These are phyloP conservation scores for Blastocladiella emersonii DNA, from an alignment of 371 early-diverging fungal genomes.

Conservation along the genomic window DNA sequence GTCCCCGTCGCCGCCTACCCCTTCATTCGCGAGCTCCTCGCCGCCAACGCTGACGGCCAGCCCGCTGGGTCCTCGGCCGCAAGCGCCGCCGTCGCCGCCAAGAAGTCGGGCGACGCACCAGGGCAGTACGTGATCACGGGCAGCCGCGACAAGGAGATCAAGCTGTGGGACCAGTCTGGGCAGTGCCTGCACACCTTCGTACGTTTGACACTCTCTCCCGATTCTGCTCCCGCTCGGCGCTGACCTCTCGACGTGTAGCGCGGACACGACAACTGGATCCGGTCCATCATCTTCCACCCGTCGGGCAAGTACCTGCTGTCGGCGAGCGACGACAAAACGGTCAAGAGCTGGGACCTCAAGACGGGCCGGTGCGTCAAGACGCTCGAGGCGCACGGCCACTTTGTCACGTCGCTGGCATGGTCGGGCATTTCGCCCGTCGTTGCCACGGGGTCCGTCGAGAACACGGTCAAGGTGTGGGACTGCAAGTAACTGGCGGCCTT, in stretches of 20 bases:
- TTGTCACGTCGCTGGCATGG: slow-evolving; percentile 67
- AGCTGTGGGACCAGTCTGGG: slow-evolving; percentile 42
- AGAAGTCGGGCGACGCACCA: slow-evolving; percentile 24
- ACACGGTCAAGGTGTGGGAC: slow-evolving; percentile 55
- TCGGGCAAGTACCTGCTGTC: slow-evolving; percentile 62
- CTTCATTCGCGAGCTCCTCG: slow-evolving; percentile 46
- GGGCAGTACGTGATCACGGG: slow-evolving; percentile 66
- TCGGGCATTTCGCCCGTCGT: slow-evolving; percentile 23
- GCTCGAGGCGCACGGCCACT: slow-evolving; percentile 72
- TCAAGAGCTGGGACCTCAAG: slow-evolving; percentile 76
- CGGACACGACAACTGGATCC: slow-evolving; percentile 93
- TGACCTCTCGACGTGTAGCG: slow-evolving; percentile 31
- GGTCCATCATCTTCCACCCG: slow-evolving; percentile 66
- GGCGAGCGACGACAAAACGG: slow-evolving; percentile 72
- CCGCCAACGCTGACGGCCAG: neutral
- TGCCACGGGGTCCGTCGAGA: slow-evolving; percentile 75
- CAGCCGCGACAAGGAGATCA: slow-evolving; percentile 77
- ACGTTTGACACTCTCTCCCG: neutral
- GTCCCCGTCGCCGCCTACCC: slow-evolving; percentile 52
- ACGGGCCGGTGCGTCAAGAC: slow-evolving; percentile 68
- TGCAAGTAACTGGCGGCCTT: slow-evolving; percentile 30
- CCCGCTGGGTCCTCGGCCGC: too few species aligned
- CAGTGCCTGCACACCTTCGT: slow-evolving; percentile 2
- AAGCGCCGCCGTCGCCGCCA: slow-evolving; percentile 10
- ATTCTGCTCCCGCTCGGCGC: neutral